phyloP scores from a whole-genome alignment of 805 yeast species.

The Schwanniomyces occidentalis region DNA sequence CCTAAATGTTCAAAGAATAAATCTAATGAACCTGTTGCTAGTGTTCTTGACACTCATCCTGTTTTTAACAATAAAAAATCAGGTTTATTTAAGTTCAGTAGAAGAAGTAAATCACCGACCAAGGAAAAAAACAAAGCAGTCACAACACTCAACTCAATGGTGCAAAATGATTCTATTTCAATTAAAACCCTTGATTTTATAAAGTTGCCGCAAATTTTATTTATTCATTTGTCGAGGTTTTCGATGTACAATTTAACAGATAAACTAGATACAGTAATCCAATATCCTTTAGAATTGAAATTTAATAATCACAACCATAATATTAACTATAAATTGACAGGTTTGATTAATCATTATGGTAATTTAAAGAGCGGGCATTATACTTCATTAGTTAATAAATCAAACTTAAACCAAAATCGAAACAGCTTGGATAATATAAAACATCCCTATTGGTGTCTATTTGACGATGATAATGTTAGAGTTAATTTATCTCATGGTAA shows the following conservation, averaged over 20 bases:
- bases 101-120: conserved; percentile 36
- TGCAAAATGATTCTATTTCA: conserved; percentile 11
- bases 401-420: conserved; percentile 12
- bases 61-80: conserved; percentile 37
- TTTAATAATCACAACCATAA: conserved; percentile 37
- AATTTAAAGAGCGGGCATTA: conserved; percentile 74
- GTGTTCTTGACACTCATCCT: conserved; percentile 31
- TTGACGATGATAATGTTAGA: conserved; percentile 68
- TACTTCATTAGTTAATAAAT: conserved; percentile 62
- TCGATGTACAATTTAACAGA: conserved; percentile 54
- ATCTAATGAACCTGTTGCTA: conserved; percentile 7
- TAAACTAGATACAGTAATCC: conserved; percentile 49
- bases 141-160: not conserved
- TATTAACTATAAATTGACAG: conserved; percentile 54
- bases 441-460: conserved; percentile 64
- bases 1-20: conserved; percentile 57
- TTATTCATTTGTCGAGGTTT: conserved; percentile 43
- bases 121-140: conserved; percentile 16
- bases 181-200: conserved; percentile 31
- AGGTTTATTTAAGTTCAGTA: conserved; percentile 35
- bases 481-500: conserved; percentile 48
- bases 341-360: conserved; percentile 72
- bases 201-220: conserved; percentile 37
- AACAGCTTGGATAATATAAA: conserved; percentile 26
- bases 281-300: conserved; percentile 55